A percentile compares a stretch with the other conserved stretches of the same genome.
phyloP scores from a whole-genome alignment of 306 rosid genomes.

The Cucumis cinereus region DNA sequence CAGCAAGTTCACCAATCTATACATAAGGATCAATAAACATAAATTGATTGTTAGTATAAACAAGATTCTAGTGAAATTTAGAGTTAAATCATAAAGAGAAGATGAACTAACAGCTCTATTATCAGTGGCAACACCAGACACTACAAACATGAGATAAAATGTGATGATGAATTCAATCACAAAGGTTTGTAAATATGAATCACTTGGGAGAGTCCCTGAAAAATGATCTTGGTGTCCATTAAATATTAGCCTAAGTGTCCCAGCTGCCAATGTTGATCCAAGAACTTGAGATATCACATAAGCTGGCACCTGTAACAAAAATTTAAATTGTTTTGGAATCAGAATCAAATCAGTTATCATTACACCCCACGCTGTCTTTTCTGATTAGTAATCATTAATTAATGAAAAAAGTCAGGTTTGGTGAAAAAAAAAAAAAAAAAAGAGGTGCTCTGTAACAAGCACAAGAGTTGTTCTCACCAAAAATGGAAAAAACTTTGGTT shows the following conservation, averaged over 20 bases:
- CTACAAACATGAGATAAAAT: slow-evolving; percentile 60
- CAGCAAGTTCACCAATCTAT: slow-evolving; percentile 93
- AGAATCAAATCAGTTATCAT: neutral
- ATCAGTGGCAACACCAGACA: slow-evolving; percentile 75
- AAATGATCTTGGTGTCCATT: slow-evolving; percentile 30
- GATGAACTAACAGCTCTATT: slow-evolving; percentile 48
- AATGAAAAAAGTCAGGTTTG: neutral
- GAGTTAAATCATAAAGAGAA: neutral
- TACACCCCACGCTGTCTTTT: neutral
- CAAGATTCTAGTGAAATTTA: neutral
- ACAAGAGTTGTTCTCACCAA: neutral
- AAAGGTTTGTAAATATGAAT: slow-evolving; percentile 46
- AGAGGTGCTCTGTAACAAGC: neutral
- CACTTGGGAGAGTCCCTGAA: slow-evolving; percentile 48
- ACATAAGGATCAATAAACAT: neutral
- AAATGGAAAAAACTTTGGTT: neutral
- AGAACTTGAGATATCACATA: slow-evolving; percentile 48
- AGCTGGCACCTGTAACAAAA: slow-evolving; percentile 45
- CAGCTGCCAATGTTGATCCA: slow-evolving; percentile 66
- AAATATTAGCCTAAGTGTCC: slow-evolving; percentile 51
- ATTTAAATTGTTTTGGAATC: neutral
- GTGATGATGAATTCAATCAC: slow-evolving; percentile 76
- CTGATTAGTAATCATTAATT: too few relatives aligned
- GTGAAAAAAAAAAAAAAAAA: neutral
- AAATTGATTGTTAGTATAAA: too few relatives aligned